Evolutionary conservation across 148 eudicot genomes (phyloP).

Genomic region (Persicaria tinctoria): DNA sequence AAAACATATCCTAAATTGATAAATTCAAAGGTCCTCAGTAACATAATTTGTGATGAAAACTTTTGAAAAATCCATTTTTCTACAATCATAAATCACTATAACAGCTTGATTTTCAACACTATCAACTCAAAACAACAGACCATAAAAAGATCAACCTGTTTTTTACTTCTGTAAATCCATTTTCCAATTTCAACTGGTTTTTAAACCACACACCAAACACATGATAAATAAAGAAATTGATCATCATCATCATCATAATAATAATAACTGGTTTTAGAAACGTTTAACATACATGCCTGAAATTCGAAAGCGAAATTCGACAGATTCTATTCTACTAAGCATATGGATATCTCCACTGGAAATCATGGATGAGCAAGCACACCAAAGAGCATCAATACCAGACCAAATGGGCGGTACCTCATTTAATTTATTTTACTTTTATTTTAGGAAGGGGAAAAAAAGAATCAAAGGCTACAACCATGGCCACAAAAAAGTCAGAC

Average conservation of each 20-base stretch:
- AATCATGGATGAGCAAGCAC: conserved; percentile 4
- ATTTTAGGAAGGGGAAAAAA: neutral
- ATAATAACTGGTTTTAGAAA: neutral
- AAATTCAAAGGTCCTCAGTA: neutral
- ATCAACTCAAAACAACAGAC: too few species aligned
- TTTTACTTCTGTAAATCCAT: too few species aligned
- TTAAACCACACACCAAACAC: too few species aligned
- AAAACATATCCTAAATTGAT: conserved; percentile 6
- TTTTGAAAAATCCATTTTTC: neutral
- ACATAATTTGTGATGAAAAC: neutral
- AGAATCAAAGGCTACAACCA: neutral
- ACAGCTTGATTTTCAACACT: too few species aligned
- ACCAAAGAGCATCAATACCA: conserved; percentile 5
- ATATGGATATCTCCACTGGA: conserved; percentile 6
- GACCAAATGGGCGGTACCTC: neutral
- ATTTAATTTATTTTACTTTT: neutral
- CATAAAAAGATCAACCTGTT: too few species aligned
- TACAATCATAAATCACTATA: too few species aligned
- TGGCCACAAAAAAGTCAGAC: neutral
- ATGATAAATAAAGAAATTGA: too few species aligned
- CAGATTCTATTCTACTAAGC: conserved; percentile 2
- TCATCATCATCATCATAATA: too few species aligned
- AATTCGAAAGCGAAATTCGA: neutral
- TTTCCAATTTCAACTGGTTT: too few species aligned
- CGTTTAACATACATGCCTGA: conserved; percentile 1